Percentiles rank a stretch among this genome's conserved stretches.
phyloP scores from a whole-genome alignment of 2,329 filamentous ascomycete genomes.

The Aspergillus spinulosporus region DNA sequence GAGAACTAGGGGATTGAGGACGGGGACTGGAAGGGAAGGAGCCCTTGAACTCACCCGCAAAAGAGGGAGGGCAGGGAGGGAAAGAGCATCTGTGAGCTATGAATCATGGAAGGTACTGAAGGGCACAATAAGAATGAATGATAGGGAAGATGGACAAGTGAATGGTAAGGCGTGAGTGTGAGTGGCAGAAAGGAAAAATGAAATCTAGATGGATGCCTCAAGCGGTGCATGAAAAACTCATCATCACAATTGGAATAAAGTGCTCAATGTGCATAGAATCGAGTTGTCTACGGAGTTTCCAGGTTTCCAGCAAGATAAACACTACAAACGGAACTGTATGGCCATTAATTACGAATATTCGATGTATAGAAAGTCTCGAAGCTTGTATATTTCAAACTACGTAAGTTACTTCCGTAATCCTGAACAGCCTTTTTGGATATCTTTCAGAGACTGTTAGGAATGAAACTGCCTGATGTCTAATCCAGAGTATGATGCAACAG shows the following conservation, averaged over 20 bases:
- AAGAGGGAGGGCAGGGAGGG: slow-evolving; percentile 8
- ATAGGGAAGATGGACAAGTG: background rate
- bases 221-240: background rate
- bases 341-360: background rate
- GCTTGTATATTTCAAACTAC: background rate
- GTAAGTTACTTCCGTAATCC: too few species aligned
- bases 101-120: slow-evolving; percentile 2
- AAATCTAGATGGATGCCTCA: background rate
- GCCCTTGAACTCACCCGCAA: background rate
- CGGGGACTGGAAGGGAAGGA: slow-evolving; percentile 7
- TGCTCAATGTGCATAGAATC: background rate
- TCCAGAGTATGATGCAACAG: background rate
- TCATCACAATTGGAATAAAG: background rate
- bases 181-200: background rate
- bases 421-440: too few species aligned
- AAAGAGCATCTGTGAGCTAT: slow-evolving; percentile 2
- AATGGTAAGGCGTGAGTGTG: background rate
- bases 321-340: background rate
- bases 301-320: background rate
- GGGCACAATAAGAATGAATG: background rate
- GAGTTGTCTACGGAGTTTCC: background rate
- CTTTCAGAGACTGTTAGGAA: too few species aligned
- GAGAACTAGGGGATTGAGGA: slow-evolving; percentile 10
- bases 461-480: background rate
- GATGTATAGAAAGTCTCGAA: background rate